These are phyloP conservation scores for Sungouiozyma ichnusensis DNA, from an alignment of 805 yeast genomes.

Conservation along the genomic window DNA sequence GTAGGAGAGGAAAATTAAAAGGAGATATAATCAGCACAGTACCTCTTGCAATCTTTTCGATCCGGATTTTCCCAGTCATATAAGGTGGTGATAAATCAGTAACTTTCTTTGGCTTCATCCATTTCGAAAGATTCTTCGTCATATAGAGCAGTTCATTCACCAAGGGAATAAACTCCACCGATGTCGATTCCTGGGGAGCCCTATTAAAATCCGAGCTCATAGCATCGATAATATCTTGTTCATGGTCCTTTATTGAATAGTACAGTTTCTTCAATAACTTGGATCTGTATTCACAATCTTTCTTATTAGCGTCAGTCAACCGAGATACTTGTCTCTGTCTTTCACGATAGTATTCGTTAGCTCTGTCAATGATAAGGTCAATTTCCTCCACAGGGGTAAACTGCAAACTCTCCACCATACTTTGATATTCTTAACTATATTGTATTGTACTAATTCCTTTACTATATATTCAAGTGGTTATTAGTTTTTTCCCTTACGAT, in stretches of 20 bases:
- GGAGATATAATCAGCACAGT: conserved; percentile 50
- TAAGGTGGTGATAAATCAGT: conserved; percentile 22
- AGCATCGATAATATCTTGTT: conserved; percentile 45
- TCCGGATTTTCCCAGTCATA: conserved; percentile 29
- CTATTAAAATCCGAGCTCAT: conserved; percentile 59
- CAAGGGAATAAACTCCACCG: conserved; percentile 44
- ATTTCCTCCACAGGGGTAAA: conserved; percentile 2
- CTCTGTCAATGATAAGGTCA: conserved; percentile 6
- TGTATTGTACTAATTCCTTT: too few relatives aligned
- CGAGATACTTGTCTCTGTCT: conserved; percentile 13
- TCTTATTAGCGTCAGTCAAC: conserved; percentile 8
- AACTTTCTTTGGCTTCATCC: conserved; percentile 44
- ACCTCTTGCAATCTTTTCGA: conserved; percentile 46
- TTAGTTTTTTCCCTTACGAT: too few relatives aligned
- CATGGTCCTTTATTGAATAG: conserved; percentile 50
- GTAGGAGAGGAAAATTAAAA: conserved; percentile 39
- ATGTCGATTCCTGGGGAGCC: conserved; percentile 47
- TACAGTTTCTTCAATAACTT: conserved; percentile 59
- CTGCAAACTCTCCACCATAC: neutral
- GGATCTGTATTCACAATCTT: conserved; percentile 34
- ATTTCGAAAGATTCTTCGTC: conserved; percentile 46
- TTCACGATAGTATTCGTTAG: conserved; percentile 10
- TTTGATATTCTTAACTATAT: too few relatives aligned
- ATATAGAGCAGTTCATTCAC: conserved; percentile 48
- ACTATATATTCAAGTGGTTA: too few relatives aligned